phyloP scores from a whole-genome alignment of 148 eudicot species.

The Arctostaphylos glauca region DNA sequence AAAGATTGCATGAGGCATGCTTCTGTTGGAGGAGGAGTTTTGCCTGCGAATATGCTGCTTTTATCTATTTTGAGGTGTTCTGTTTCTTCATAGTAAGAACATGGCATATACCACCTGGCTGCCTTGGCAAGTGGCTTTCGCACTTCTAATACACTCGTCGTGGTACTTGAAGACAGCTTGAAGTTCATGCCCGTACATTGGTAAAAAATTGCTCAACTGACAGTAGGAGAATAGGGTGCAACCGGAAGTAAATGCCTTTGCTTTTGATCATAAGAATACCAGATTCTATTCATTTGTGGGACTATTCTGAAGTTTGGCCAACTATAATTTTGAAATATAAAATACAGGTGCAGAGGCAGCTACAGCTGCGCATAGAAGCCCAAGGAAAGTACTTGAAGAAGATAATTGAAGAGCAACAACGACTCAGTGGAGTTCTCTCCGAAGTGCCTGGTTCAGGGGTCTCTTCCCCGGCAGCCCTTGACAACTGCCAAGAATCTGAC shows the following conservation, averaged over 20 bases:
- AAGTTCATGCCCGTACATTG: not conserved
- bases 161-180: not conserved
- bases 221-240: not conserved
- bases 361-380: slow-evolving; percentile 66
- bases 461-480: slow-evolving; percentile 19
- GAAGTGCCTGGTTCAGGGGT: slow-evolving; percentile 40
- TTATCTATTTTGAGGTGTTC: not conserved
- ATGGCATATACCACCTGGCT: not conserved
- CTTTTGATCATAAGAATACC: not conserved
- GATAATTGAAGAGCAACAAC: slow-evolving; percentile 63
- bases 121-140: not conserved
- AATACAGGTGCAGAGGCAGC: slow-evolving; percentile 61
- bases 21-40: not conserved
- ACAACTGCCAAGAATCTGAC: slow-evolving; percentile 34
- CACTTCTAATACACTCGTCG: not conserved
- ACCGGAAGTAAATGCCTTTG: not conserved
- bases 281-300: not conserved
- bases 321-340: not conserved
- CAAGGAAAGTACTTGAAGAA: slow-evolving; percentile 61
- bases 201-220: not conserved
- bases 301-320: not conserved
- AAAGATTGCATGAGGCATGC: not conserved
- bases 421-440: slow-evolving; percentile 43
- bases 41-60: not conserved
- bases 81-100: not conserved